Evolutionary conservation across 306 rosid genomes (phyloP).

Genomic region (Pterocarpus macrocarpus): DNA sequence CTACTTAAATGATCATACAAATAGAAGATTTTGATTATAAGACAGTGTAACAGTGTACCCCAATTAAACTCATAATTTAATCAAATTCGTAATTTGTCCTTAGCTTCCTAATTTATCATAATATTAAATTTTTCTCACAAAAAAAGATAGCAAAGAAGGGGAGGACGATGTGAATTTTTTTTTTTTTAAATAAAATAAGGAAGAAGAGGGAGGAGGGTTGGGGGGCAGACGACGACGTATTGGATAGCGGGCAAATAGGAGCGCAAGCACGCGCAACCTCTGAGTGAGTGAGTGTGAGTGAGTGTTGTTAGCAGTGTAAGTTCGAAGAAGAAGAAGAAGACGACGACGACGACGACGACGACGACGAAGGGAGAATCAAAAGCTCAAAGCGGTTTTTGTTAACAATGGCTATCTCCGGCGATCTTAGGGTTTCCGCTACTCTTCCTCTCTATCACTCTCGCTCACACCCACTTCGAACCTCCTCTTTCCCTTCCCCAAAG

Average conservation of each 20-base stretch:
- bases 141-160: too few relatives aligned
- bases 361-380: not conserved
- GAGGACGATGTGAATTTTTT: too few relatives aligned
- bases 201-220: too few relatives aligned
- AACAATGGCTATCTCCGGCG: slow-evolving; percentile 76
- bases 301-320: not conserved
- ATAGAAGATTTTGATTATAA: too few relatives aligned
- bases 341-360: not conserved
- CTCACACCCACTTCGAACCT: slow-evolving; percentile 55
- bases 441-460: slow-evolving; percentile 67
- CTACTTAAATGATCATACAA: too few relatives aligned
- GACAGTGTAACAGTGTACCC: too few relatives aligned
- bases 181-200: too few relatives aligned
- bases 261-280: not conserved
- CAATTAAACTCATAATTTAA: too few relatives aligned
- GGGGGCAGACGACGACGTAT: too few relatives aligned
- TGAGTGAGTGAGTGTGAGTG: not conserved
- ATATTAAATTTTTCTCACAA: too few relatives aligned
- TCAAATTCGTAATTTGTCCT: too few relatives aligned
- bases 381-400: slow-evolving; percentile 6
- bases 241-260: not conserved
- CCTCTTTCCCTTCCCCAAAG: slow-evolving; percentile 69
- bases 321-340: not conserved
- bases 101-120: too few relatives aligned
- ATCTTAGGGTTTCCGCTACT: slow-evolving; percentile 77